These are phyloP conservation scores for Phanerochaete sordida DNA, from an alignment of 768 basidiomycete genomes.

Conservation along the genomic window DNA sequence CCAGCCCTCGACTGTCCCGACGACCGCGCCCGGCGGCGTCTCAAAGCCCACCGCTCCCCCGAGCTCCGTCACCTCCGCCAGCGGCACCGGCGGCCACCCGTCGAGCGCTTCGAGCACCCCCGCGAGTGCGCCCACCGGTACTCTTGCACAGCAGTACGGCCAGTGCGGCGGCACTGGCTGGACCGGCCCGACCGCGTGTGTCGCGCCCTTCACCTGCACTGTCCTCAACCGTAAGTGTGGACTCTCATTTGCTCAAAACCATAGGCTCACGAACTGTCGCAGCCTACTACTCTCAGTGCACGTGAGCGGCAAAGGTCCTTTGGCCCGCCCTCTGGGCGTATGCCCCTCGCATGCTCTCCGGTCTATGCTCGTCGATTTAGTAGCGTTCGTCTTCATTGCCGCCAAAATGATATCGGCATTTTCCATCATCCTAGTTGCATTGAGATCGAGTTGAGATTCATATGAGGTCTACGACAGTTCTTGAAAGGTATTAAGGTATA, in stretches of 20 bases:
- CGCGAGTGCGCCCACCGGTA: not conserved
- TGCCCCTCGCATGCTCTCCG: too few species aligned
- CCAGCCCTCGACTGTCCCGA: constrained; percentile 45
- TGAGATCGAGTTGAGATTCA: too few species aligned
- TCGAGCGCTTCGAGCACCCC: not conserved
- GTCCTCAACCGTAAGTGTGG: constrained; percentile 10
- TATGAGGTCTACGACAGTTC: too few species aligned
- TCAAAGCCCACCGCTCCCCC: not conserved
- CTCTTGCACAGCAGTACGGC: constrained; percentile 11
- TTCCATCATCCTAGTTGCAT: too few species aligned
- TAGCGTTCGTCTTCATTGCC: too few species aligned
- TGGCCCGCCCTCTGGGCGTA: too few species aligned
- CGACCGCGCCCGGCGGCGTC: constrained; percentile 19
- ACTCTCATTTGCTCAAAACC: not conserved
- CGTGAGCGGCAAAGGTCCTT: not conserved
- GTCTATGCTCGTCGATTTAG: too few species aligned
- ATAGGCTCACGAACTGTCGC: not conserved
- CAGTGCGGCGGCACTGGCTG: constrained; percentile 13
- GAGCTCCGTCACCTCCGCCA: not conserved
- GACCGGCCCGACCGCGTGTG: constrained; percentile 10
- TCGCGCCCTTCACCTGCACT: constrained; percentile 3
- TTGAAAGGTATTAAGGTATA: too few species aligned
- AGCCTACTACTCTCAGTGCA: constrained; percentile 14
- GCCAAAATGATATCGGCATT: too few species aligned
- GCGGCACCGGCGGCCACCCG: not conserved